phyloP scores from a whole-genome alignment of 768 basidiomycete genomes.

The Wakefieldia striispora region DNA sequence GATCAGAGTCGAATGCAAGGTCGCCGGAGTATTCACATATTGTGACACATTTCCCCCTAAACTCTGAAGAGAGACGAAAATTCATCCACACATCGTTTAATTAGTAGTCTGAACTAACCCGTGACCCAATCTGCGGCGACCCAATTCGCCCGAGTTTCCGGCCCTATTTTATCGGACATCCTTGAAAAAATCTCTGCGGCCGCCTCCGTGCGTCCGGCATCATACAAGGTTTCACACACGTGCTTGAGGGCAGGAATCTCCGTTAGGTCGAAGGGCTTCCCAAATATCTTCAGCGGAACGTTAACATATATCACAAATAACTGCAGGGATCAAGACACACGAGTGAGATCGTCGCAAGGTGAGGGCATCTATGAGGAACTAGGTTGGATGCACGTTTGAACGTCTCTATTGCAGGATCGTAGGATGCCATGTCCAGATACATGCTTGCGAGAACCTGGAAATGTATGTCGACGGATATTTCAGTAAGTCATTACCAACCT shows the following conservation, averaged over 20 bases:
- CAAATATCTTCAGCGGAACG: conserved; percentile 1
- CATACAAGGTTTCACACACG: not conserved
- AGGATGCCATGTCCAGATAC: too few species aligned
- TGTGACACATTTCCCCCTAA: not conserved
- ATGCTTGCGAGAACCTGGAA: too few species aligned
- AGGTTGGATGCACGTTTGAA: too few species aligned
- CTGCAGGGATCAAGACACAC: not conserved
- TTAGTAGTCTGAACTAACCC: not conserved
- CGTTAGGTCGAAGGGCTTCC: not conserved
- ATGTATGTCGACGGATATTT: too few species aligned
- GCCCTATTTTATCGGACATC: not conserved
- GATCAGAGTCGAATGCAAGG: not conserved
- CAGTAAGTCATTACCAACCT: too few species aligned
- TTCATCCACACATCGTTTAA: not conserved
- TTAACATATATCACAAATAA: not conserved
- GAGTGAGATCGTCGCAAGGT: not conserved
- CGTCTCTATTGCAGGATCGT: too few species aligned
- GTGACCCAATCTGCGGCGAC: not conserved
- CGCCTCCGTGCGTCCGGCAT: not conserved
- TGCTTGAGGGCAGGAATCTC: not conserved
- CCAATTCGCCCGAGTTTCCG: not conserved
- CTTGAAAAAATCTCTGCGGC: not conserved
- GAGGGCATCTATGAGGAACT: not conserved
- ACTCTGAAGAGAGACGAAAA: not conserved
- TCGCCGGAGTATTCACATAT: not conserved